Conservation (phyloP, 169 alveolate species). For the Eimeria acervulina region DNA sequence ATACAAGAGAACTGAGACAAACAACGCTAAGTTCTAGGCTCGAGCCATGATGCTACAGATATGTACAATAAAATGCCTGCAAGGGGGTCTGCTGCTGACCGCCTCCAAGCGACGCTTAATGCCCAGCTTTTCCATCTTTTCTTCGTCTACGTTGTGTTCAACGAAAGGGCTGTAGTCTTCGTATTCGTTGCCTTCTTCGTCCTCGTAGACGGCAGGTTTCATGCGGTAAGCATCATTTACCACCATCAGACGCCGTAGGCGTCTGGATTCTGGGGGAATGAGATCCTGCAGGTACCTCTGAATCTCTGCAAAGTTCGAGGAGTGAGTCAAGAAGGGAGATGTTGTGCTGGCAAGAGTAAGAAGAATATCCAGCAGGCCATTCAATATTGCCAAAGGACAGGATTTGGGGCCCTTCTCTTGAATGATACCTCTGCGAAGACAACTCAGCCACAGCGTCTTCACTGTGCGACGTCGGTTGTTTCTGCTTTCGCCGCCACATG, state of each 20-base stretch:
- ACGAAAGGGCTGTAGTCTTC: conserved; percentile 79
- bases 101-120: conserved; percentile 69
- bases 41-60: neutral
- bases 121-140: conserved; percentile 80
- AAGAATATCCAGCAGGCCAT: conserved; percentile 78
- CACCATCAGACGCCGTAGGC: conserved; percentile 76
- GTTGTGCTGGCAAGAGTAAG: conserved; percentile 80
- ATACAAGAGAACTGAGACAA: neutral
- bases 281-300: conserved; percentile 78
- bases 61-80: neutral
- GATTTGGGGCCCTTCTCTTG: conserved; percentile 75
- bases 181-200: conserved; percentile 76
- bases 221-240: conserved; percentile 50
- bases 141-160: conserved; percentile 74
- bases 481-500: no score
- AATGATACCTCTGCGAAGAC: conserved; percentile 63
- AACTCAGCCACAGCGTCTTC: neutral
- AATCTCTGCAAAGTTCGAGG: conserved; percentile 76
- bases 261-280: conserved; percentile 69
- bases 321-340: conserved; percentile 66
- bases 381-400: conserved; percentile 73
- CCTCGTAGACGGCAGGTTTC: conserved; percentile 69
- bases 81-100: neutral
- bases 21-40: neutral
- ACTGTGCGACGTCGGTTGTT: neutral